Base-by-base conservation (phyloP, 2,329 filamentous ascomycete species). In the Nemania sp. region DNA sequence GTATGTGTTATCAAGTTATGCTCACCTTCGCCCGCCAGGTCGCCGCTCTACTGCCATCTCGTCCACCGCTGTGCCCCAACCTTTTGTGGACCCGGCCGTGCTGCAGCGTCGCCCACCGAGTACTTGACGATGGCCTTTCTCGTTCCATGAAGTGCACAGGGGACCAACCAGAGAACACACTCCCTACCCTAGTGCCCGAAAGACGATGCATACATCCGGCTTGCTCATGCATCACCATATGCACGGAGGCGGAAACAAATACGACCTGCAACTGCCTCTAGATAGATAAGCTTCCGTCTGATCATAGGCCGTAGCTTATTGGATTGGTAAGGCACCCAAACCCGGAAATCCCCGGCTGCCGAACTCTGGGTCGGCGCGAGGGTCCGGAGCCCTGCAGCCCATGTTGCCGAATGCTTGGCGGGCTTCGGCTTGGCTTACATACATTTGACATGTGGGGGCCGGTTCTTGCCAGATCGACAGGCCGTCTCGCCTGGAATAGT, bases 71-170 rank as follows among this genome's bases (percentile, higher is more conserved):
- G 71, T 73, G 37, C 59, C 71, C 48, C 72, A 74, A 52, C 72
- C 72, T 4, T 74, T 74, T 60, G 69, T 74, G 53, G 70, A 74
- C 56, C 72, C 72, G 15, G 53, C 65, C 3, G 62, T 69, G 46
- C 60, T 73, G 53, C 68, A 71, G 60, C 71, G 63, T 52, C 70
- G 47, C 49, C 54, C 49, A 20, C 48, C 32, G 50, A 25, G 6
- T 34, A 34, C 12, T 43, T 54, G 29, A 10, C 4, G 9, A 48
- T n/a, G 18, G n/a, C 18, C 29, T 20, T 43, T 47, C 25, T 42
- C 11, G 48, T 39, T 35, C 54, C 54, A 58, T 48, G 42, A 42
- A 43, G 43, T 18, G 40, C 20, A 13, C 29, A 45, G 9, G 42
- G 54, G 21, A 51, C 37, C 43, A 42, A 29, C 25, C 25, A 29